These are phyloP conservation scores for Mycena alexandri DNA, from an alignment of 768 basidiomycete species.

Conservation along the genomic window DNA sequence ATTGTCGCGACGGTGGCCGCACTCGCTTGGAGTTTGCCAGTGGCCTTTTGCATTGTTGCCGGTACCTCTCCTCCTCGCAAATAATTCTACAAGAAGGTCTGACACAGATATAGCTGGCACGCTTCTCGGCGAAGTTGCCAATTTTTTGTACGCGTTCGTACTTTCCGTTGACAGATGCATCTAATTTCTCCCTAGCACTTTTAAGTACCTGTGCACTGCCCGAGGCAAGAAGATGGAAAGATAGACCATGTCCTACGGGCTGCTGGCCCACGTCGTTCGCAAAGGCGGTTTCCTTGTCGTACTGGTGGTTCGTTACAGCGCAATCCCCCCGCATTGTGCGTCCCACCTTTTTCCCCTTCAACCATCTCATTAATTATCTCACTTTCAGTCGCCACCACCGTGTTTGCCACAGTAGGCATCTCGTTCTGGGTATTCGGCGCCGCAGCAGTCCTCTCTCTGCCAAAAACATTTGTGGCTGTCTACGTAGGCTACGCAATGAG, in stretches of 20 bases:
- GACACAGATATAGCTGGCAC: neutral
- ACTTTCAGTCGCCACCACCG: conserved; percentile 79
- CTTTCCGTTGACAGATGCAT: too few species aligned
- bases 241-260: conserved; percentile 69
- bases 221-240: conserved; percentile 81
- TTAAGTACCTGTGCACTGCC: conserved; percentile 70
- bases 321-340: conserved; percentile 87
- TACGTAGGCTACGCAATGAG: conserved; percentile 87
- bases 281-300: conserved; percentile 93
- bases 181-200: neutral
- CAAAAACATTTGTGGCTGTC: conserved; percentile 92
- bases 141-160: conserved; percentile 40
- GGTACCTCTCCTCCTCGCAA: conserved; percentile 85
- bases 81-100: conserved; percentile 42
- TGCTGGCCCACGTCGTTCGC: conserved; percentile 78
- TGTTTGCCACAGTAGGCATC: conserved; percentile 93
- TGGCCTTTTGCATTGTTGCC: conserved; percentile 51
- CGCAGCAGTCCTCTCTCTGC: conserved; percentile 85
- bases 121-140: conserved; percentile 1
- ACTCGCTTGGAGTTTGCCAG: conserved; percentile 70
- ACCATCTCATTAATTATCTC: neutral
- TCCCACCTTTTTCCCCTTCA: neutral
- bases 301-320: conserved; percentile 79
- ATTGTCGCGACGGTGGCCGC: conserved; percentile 90
- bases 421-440: conserved; percentile 77